Conservation (phyloP, 202 grass and related monocot species). For the Panicum hallii region DNA sequence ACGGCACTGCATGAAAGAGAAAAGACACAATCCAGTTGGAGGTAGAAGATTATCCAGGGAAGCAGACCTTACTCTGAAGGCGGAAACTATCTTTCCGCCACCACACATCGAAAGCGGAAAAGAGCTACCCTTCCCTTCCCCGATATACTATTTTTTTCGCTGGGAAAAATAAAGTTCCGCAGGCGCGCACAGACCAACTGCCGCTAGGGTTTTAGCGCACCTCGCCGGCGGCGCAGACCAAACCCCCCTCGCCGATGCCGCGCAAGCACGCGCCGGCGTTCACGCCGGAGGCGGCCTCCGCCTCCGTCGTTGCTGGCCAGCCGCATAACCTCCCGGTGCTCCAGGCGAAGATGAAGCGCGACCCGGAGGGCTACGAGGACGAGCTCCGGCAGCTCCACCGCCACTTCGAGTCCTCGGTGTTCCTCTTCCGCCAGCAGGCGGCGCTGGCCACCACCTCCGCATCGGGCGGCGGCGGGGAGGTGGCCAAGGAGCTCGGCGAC, state of each 20-base stretch:
- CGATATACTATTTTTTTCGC: no score
- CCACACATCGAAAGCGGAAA: no score
- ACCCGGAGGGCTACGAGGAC: constrained; percentile 84
- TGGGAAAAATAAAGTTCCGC: no score
- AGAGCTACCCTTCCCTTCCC: no score
- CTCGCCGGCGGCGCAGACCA: no score
- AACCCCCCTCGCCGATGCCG: constrained; percentile 39
- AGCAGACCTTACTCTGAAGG: no score
- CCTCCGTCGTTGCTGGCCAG: constrained; percentile 48
- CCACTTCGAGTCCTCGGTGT: constrained; percentile 90
- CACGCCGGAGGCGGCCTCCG: constrained; percentile 71
- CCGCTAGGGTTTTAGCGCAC: no score
- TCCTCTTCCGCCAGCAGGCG: constrained; percentile 72
- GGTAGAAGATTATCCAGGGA: no score
- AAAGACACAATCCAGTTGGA: no score
- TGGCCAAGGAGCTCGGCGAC: constrained; percentile 90
- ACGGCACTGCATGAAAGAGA: no score
- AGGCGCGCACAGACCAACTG: no score
- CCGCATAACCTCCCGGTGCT: constrained; percentile 67
- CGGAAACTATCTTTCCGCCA: no score
- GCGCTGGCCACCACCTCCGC: constrained; percentile 54
- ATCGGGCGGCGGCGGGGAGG: constrained; percentile 47
- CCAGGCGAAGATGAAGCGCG: constrained; percentile 92
- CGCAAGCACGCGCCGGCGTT: constrained; percentile 54
- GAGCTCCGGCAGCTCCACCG: constrained; percentile 73